Evolutionary conservation across 78 protist genomes (phyloP).

Genomic region (Monocercomonoides exilis): DNA sequence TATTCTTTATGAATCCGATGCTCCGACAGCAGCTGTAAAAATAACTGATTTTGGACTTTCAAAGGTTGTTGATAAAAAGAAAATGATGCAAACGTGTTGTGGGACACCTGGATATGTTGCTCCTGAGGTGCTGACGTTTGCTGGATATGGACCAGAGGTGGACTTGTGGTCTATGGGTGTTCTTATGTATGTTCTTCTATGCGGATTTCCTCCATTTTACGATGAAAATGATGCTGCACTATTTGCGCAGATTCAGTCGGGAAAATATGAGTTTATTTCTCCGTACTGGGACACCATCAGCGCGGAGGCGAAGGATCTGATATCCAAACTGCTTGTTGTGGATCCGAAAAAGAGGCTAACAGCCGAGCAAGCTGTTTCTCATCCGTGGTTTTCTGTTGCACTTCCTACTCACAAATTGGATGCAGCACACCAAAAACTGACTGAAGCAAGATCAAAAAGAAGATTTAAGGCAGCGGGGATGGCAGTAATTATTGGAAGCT

Average conservation of each 20-base stretch:
- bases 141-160: slow-evolving; percentile 64
- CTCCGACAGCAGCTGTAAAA: slow-evolving; percentile 14
- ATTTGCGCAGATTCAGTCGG: slow-evolving; percentile 67
- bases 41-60: slow-evolving; percentile 48
- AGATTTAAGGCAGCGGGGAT: too few species aligned
- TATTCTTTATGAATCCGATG: slow-evolving; percentile 16
- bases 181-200: slow-evolving; percentile 59
- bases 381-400: slow-evolving; percentile 40
- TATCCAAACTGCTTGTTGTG: slow-evolving; percentile 29
- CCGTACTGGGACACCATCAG: slow-evolving; percentile 35
- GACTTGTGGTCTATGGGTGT: slow-evolving; percentile 73
- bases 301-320: slow-evolving; percentile 27
- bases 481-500: too few species aligned
- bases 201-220: slow-evolving; percentile 82
- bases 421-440: not conserved
- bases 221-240: slow-evolving; percentile 61
- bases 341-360: slow-evolving; percentile 22
- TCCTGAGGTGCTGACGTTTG: slow-evolving; percentile 58
- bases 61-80: slow-evolving; percentile 16
- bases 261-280: slow-evolving; percentile 69
- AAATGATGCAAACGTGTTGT: slow-evolving; percentile 31
- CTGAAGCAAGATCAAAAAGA: not conserved
- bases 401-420: not conserved
- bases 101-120: slow-evolving; percentile 43
- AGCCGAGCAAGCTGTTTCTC: slow-evolving; percentile 38